Base-by-base conservation (phyloP, 2,329 filamentous ascomycete genomes). In the Fusarium nodosum region DNA sequence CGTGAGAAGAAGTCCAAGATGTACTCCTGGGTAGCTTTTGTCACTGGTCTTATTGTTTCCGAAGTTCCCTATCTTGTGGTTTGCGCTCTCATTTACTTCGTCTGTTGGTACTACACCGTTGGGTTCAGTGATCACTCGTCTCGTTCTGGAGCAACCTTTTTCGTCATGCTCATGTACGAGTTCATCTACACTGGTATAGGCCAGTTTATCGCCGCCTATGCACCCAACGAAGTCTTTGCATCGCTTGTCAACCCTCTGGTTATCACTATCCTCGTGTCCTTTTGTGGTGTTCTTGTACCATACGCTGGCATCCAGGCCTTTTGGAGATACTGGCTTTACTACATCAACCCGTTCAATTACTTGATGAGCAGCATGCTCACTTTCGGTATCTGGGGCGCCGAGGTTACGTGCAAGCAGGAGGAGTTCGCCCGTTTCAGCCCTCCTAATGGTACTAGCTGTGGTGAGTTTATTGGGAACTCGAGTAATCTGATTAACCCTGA, bases 211-310 rank as follows among this genome's bases (percentile, higher is more conserved):
- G 87, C 87, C 0, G 87, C 88, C 1, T 90, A 89, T 63, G 85
- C 87, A 0, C 88, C 88, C 0, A 89, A 88, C 65, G 86, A 84
- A 34, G 83, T 88, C 13, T 88, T 89, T 45, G 88, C 88, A 0
- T 80, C 86, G 0, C 80, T 90, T 7, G 82, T 84, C 64, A 89
- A 89, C 66, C 87, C 87, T 0, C 74, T 90, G 1, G 54, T 89
- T 13, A 79, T 90, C 57, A 82, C 84, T 74, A 77, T 88, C 41
- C 81, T 93, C 4, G 84, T 93, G 11, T 87, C 86, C 2, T 94
- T 94, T 81, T 93, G 91, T 71, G 92, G 92, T 66, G 90, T 94
- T 2, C 82, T 93, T 7, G 91, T 93, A 0, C 91, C 91, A 0
- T 92, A 90, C 67, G 72, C 73, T 0, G 83, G 85, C 28, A 83